Percentiles rank a stretch among this genome's conserved stretches.
Evolutionary conservation across 2,329 filamentous ascomycete species (phyloP).

Genomic region (Furcasterigmium furcatum): DNA sequence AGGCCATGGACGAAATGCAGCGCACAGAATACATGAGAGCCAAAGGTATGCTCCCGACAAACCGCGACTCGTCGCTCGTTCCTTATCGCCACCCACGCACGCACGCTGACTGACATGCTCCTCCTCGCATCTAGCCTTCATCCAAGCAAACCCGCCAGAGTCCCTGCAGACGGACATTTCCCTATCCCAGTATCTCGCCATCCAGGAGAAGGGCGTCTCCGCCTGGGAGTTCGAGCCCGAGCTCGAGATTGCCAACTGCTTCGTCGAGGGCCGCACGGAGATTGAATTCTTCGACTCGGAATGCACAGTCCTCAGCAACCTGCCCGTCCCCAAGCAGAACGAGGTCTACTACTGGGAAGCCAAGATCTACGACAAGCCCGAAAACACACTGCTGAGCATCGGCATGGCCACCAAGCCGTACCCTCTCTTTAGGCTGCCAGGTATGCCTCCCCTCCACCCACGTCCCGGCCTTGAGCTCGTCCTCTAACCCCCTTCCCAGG

Average conservation of each 20-base stretch:
- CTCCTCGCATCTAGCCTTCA: conserved; percentile 64
- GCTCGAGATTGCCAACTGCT: conserved; percentile 96
- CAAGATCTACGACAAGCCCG: conserved; percentile 97
- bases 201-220: conserved; percentile 99
- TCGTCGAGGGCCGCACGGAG: conserved; percentile 92
- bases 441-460: conserved; percentile 47
- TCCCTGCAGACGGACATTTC: conserved; percentile 96
- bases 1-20: conserved; percentile 92
- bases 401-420: conserved; percentile 97
- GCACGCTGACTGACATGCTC: background rate
- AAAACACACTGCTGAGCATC: conserved; percentile 80
- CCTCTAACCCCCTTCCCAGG: conserved; percentile 44
- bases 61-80: background rate
- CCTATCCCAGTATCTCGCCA: conserved; percentile 93
- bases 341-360: conserved; percentile 99
- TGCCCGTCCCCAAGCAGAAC: conserved; percentile 97
- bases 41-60: conserved; percentile 69
- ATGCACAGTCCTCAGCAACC: conserved; percentile 94
- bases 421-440: conserved; percentile 88
- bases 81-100: too few species aligned
- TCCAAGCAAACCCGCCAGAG: conserved; percentile 91
- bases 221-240: conserved; percentile 99
- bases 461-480: background rate
- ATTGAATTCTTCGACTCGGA: conserved; percentile 99
- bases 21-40: conserved; percentile 88